Evolutionary conservation across 441 rosid species (phyloP).

Genomic region (Manihot esculenta): DNA sequence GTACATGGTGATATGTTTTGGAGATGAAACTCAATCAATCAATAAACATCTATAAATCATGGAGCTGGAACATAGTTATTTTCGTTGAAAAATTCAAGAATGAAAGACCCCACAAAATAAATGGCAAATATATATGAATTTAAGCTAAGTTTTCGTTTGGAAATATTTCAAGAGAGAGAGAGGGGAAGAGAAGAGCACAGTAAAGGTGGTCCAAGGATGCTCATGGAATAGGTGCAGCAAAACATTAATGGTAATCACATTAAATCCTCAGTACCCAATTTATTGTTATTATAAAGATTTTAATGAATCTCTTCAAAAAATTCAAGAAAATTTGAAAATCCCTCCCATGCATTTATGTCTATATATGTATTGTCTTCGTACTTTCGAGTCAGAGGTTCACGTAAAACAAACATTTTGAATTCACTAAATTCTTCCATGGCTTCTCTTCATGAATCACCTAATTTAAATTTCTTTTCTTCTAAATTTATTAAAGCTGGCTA

Average conservation of each 20-base stretch:
- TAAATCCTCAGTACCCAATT: slow-evolving; percentile 28
- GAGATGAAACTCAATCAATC: no score
- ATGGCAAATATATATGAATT: no score
- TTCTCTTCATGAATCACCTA: background rate
- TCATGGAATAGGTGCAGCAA: background rate
- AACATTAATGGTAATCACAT: slow-evolving; percentile 41
- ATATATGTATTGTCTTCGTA: background rate
- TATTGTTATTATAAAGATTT: slow-evolving; percentile 13
- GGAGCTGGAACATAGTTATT: no score
- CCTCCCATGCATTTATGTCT: slow-evolving; percentile 30
- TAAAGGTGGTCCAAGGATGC: background rate
- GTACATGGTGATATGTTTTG: no score
- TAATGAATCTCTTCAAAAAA: background rate
- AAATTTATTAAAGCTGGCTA: no score
- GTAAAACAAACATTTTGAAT: slow-evolving; percentile 32
- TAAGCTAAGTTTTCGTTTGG: no score
- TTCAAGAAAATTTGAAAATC: slow-evolving; percentile 15
- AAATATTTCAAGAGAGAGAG: no score
- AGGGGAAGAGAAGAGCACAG: background rate
- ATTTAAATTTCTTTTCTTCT: background rate
- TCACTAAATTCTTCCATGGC: slow-evolving; percentile 24
- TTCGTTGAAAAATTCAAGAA: no score
- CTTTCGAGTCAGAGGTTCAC: slow-evolving; percentile 32
- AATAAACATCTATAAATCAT: no score
- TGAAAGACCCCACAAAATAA: no score